Percentiles rank a stretch among this genome's conserved stretches.
Conservation (phyloP, 306 rosid genomes). For the Vicia sativa region DNA sequence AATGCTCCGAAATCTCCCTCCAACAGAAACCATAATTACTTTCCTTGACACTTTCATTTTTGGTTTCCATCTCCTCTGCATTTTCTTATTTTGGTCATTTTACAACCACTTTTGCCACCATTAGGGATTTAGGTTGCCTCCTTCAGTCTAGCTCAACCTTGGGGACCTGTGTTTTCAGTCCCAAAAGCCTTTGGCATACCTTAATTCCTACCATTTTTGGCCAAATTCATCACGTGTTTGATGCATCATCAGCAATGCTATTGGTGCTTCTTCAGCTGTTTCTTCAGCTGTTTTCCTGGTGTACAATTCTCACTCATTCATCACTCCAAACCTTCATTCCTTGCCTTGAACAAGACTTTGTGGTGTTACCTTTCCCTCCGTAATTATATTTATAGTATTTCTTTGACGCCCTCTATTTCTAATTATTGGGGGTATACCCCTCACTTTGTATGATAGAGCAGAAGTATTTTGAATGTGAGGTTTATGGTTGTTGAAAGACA, state of each 20-base stretch:
- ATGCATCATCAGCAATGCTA: background rate
- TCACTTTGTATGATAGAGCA: background rate
- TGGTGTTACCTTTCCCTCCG: background rate
- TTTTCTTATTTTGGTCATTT: background rate
- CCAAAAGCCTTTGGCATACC: background rate
- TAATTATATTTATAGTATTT: background rate
- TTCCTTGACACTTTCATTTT: background rate
- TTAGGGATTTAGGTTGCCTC: background rate
- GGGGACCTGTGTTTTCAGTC: conserved; percentile 2
- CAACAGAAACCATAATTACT: conserved; percentile 12
- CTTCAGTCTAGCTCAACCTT: background rate
- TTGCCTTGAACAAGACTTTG: background rate
- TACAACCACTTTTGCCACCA: background rate
- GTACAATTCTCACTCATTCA: background rate
- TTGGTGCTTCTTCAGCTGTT: background rate
- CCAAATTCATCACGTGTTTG: background rate
- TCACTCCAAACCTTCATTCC: background rate
- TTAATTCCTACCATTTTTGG: background rate
- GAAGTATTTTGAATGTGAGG: background rate
- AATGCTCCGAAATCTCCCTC: no score
- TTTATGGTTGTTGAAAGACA: background rate
- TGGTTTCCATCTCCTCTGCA: background rate
- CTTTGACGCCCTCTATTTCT: background rate
- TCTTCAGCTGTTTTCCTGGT: background rate
- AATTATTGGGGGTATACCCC: background rate